Evolutionary conservation across 2,329 filamentous ascomycete genomes (phyloP).

Genomic region (Claviceps citrina): DNA sequence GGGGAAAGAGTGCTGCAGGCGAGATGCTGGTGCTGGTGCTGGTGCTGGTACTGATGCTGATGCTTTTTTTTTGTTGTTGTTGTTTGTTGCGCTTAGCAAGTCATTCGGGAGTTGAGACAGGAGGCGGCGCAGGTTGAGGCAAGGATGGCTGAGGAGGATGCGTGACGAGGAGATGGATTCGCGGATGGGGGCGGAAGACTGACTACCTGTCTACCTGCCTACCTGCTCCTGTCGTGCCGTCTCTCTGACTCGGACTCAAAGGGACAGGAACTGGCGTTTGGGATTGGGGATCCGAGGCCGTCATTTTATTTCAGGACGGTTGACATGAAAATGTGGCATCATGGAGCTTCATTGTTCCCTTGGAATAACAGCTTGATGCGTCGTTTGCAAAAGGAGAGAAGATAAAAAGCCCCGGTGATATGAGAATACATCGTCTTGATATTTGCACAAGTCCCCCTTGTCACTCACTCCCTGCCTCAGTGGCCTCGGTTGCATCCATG

Average conservation of each 20-base stretch:
- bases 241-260: background rate
- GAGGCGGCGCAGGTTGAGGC: slow-evolving; percentile 35
- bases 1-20: too few species aligned
- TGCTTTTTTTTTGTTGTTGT: background rate
- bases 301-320: background rate
- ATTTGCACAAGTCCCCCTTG: too few species aligned
- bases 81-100: too few species aligned
- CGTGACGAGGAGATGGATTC: background rate
- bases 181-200: background rate
- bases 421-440: too few species aligned
- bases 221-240: background rate
- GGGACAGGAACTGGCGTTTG: background rate
- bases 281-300: background rate
- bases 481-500: background rate
- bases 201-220: background rate
- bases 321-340: background rate
- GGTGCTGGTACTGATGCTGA: too few species aligned
- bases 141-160: slow-evolving; percentile 10
- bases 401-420: too few species aligned
- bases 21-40: too few species aligned
- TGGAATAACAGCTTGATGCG: too few species aligned
- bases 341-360: background rate
- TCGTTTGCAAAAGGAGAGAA: too few species aligned
- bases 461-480: too few species aligned
- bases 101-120: slow-evolving; percentile 43